Evolutionary conservation across 139 green algal species (phyloP).

Genomic region (Ettlia oleoabundans): DNA sequence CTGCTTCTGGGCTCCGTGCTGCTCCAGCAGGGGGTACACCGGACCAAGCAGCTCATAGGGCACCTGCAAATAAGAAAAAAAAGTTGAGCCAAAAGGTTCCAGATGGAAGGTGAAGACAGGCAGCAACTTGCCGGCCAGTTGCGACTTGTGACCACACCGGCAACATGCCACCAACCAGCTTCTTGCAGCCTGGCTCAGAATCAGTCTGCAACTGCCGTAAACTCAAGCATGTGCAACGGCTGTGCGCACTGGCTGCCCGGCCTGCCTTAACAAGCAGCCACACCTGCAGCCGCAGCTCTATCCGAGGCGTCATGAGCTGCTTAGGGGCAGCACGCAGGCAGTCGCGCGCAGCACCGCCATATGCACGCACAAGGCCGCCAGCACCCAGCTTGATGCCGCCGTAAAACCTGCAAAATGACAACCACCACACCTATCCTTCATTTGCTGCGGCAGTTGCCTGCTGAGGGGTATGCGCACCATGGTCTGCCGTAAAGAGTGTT

Average conservation of each 20-base stretch:
- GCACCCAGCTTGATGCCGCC: constrained; percentile 89
- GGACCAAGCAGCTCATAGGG: constrained; percentile 50
- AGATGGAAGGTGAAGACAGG: too few relatives aligned
- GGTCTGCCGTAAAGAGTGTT: too few relatives aligned
- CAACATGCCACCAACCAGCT: too few relatives aligned
- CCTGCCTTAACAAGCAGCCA: neutral
- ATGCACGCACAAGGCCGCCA: constrained; percentile 84
- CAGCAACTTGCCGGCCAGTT: too few relatives aligned
- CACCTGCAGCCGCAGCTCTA: constrained; percentile 16
- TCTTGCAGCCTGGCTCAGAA: neutral
- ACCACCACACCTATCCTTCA: too few relatives aligned
- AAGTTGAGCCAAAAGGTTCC: too few relatives aligned
- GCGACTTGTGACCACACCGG: too few relatives aligned
- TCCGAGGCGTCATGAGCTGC: constrained; percentile 43
- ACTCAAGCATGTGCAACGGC: neutral
- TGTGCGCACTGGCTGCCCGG: neutral
- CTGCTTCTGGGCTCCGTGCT: constrained; percentile 28
- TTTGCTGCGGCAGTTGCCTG: too few relatives aligned
- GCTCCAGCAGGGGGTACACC: constrained; percentile 49
- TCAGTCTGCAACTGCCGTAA: neutral
- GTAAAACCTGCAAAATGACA: constrained; percentile 80
- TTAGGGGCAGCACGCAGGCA: constrained; percentile 61
- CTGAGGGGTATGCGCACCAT: too few relatives aligned
- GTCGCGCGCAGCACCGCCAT: constrained; percentile 76
- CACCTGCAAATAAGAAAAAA: constrained; percentile 23